These are phyloP conservation scores for Poronia punctata DNA, from an alignment of 495 filamentous ascomycete genomes.

Conservation along the genomic window DNA sequence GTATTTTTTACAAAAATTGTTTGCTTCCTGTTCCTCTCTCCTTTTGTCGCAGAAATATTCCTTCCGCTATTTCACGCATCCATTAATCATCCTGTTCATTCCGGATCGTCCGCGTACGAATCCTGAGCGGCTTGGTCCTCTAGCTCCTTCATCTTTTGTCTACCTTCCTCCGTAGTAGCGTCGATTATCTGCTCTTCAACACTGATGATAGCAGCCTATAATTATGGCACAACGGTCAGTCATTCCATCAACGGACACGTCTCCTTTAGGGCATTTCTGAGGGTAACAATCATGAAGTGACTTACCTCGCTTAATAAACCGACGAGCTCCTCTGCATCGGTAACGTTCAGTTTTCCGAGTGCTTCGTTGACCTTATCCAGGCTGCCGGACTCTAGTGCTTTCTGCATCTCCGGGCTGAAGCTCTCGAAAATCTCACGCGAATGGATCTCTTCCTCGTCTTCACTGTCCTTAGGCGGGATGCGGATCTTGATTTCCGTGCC, in stretches of 20 bases:
- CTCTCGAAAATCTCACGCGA: conserved; percentile 72
- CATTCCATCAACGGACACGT: too few relatives aligned
- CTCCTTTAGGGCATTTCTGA: too few relatives aligned
- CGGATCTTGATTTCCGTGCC: conserved; percentile 87
- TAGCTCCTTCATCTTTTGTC: conserved; percentile 67
- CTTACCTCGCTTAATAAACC: conserved; percentile 68
- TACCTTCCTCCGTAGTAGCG: conserved; percentile 87
- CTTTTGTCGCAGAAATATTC: too few relatives aligned
- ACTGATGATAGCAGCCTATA: conserved; percentile 76
- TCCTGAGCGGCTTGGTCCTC: conserved; percentile 46
- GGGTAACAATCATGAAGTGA: conserved; percentile 3
- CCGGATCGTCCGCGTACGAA: conserved; percentile 28
- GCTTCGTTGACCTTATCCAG: conserved; percentile 96
- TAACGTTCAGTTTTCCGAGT: conserved; percentile 87
- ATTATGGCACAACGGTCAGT: too few relatives aligned
- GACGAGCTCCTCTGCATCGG: conserved; percentile 87
- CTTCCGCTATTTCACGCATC: too few relatives aligned
- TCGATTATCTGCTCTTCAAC: conserved; percentile 91
- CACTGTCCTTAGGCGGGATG: conserved; percentile 59
- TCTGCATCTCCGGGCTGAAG: conserved; percentile 73
- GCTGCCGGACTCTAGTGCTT: conserved; percentile 74
- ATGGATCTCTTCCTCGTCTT: conserved; percentile 57
- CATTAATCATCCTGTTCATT: conserved; percentile 23
- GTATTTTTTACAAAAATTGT: conserved; percentile 1
- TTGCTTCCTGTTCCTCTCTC: too few relatives aligned